phyloP scores from a whole-genome alignment of 1,284 basidiomycete genomes.

The Rhizoctonia solani region DNA sequence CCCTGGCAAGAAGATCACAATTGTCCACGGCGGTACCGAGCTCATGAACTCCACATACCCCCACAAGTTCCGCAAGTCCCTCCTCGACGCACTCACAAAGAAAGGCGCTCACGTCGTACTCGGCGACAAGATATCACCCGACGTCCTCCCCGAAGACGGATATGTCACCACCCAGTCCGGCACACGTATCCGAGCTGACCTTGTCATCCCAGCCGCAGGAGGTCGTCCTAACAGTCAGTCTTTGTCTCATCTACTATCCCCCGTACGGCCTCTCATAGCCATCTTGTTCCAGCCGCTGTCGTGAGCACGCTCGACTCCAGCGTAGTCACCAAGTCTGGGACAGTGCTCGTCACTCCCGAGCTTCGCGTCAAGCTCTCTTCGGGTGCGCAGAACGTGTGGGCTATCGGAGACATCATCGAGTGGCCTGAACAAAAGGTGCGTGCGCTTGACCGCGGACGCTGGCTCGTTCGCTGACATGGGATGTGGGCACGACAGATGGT shows the following conservation, averaged over 20 bases:
- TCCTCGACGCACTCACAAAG: constrained; percentile 50
- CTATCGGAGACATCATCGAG: constrained; percentile 38
- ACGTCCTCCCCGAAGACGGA: background rate
- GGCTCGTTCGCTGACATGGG: background rate
- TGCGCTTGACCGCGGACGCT: background rate
- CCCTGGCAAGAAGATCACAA: constrained; percentile 63
- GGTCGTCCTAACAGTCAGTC: constrained; percentile 25
- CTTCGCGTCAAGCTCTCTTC: constrained; percentile 35
- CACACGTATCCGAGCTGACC: constrained; percentile 57
- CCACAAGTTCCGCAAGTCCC: constrained; percentile 54
- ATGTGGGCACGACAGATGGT: constrained; percentile 29
- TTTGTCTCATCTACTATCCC: background rate
- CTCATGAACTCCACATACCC: constrained; percentile 65
- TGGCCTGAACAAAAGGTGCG: constrained; percentile 37
- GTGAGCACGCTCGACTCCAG: constrained; percentile 20
- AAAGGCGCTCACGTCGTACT: constrained; percentile 58
- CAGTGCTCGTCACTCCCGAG: constrained; percentile 34
- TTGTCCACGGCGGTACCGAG: constrained; percentile 58
- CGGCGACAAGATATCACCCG: constrained; percentile 58
- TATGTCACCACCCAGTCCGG: constrained; percentile 58
- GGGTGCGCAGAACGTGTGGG: constrained; percentile 36
- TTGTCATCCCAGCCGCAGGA: constrained; percentile 46
- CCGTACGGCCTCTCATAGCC: background rate
- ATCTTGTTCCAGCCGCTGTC: constrained; percentile 1
- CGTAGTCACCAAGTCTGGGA: background rate